Conservation (phyloP, 805 yeast species). For the Ogataea glucozyma region DNA sequence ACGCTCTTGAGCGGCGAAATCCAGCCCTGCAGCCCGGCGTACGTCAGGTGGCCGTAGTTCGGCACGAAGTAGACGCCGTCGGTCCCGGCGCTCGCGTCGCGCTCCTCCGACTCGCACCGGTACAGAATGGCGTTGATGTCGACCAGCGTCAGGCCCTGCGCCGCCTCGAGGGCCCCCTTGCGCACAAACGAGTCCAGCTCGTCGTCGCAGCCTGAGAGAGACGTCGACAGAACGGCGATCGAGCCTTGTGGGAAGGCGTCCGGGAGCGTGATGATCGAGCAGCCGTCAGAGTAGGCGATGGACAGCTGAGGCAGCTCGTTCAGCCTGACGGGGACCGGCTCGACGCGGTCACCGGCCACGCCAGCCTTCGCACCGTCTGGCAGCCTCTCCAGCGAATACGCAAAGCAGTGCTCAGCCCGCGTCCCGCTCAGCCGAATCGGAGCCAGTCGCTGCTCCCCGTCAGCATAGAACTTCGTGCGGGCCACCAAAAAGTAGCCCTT, state of each 20-base stretch:
- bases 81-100: slow-evolving; percentile 70
- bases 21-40: slow-evolving; percentile 96
- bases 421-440: slow-evolving; percentile 65
- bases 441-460: slow-evolving; percentile 51
- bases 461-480: slow-evolving; percentile 68
- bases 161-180: slow-evolving; percentile 75
- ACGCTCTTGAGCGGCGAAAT: slow-evolving; percentile 62
- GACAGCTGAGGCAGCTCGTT: slow-evolving; percentile 53
- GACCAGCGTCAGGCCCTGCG: slow-evolving; percentile 56
- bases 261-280: slow-evolving; percentile 59
- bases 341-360: slow-evolving; percentile 43
- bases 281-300: slow-evolving; percentile 41
- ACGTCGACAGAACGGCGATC: slow-evolving; percentile 78
- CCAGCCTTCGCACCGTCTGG: slow-evolving; percentile 49
- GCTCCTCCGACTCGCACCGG: slow-evolving; percentile 83
- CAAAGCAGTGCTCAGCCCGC: slow-evolving; percentile 54
- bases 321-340: slow-evolving; percentile 67
- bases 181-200: slow-evolving; percentile 67
- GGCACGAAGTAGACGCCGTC: slow-evolving; percentile 80
- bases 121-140: slow-evolving; percentile 77
- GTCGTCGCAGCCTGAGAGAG: slow-evolving; percentile 63
- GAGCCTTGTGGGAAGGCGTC: slow-evolving; percentile 83
- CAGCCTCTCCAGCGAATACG: slow-evolving; percentile 52
- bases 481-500: slow-evolving; percentile 88
- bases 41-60: slow-evolving; percentile 66